Conservation (phyloP, 257 asterid species). For the Nicotiana noctiflora region DNA sequence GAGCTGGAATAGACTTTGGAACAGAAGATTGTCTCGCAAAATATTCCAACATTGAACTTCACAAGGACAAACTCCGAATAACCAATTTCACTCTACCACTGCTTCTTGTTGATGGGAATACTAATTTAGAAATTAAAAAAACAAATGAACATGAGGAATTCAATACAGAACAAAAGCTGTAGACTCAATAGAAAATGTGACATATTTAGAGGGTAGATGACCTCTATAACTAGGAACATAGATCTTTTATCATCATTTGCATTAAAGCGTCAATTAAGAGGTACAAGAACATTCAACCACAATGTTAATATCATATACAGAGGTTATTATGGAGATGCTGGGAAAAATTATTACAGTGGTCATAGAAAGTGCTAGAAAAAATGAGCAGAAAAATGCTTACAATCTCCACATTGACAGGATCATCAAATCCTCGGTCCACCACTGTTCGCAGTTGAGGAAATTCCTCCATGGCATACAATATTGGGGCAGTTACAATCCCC, state of each 20-base stretch:
- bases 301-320: not conserved
- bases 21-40: not conserved
- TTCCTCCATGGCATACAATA: slow-evolving; percentile 88
- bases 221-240: not conserved
- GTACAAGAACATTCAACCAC: slow-evolving; percentile 2
- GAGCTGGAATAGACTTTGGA: not conserved
- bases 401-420: slow-evolving; percentile 60
- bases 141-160: not conserved
- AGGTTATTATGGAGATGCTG: not conserved
- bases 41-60: not conserved
- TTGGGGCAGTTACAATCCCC: slow-evolving; percentile 94
- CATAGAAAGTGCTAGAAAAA: not conserved
- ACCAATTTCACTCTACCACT: not conserved
- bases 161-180: not conserved
- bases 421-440: slow-evolving; percentile 62
- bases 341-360: not conserved
- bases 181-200: not conserved
- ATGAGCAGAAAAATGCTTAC: slow-evolving; percentile 35
- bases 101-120: not conserved
- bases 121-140: not conserved
- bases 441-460: slow-evolving; percentile 66
- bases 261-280: not conserved
- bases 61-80: not conserved
- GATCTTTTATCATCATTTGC: not conserved
- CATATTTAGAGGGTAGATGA: not conserved